Evolutionary conservation across 257 asterid species (phyloP), one percentile per base, ranked within the genome.

Genomic region (Ilex asprella): DNA sequence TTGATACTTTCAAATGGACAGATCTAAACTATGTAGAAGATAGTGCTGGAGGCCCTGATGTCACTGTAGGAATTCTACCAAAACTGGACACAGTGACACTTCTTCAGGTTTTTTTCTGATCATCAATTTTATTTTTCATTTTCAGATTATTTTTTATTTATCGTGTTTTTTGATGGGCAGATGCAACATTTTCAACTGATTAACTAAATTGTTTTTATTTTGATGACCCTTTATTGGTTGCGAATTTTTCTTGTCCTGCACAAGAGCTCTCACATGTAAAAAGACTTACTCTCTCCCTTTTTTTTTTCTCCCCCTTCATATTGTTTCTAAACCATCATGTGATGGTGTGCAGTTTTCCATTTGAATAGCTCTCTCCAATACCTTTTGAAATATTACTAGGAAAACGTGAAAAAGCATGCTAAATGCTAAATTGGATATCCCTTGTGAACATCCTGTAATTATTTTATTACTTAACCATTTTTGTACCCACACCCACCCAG

Each of bases 41-140:
- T 77, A 87, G 96, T 63, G 97, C 96, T 69, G 99, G 97, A 64
- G 99, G 97, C 50, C 90, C 99, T 61, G 99, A 93, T 81, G 96
- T 93, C 68, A 89, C 99, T 2, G 88, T 93, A 10, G 99, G 96
- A 70, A 71, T 93, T 67, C 78, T 93, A 63, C 95, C 97, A 7
- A 93, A 85, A 82, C 67, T 89, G 67, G 97, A 89, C 73, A 85
- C 82, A 85, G 94, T 93, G 52, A 89, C 99, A 60, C 96, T 93
- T 53, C 94, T 89, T 71, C 97, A 93, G 98, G 97, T 91, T 59
- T 55, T 60, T 49, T 64, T 62, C 31, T 16, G 32, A 11, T 67
- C 44, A 58, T 59, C 43, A 41, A 53, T 39, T 7, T 16, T 41
- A 56, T 44, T 55, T 58, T 29, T 15, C 16, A 49, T 11, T 56